Evolutionary conservation across 148 eudicot genomes (phyloP).

Genomic region (Persicaria tinctoria): DNA sequence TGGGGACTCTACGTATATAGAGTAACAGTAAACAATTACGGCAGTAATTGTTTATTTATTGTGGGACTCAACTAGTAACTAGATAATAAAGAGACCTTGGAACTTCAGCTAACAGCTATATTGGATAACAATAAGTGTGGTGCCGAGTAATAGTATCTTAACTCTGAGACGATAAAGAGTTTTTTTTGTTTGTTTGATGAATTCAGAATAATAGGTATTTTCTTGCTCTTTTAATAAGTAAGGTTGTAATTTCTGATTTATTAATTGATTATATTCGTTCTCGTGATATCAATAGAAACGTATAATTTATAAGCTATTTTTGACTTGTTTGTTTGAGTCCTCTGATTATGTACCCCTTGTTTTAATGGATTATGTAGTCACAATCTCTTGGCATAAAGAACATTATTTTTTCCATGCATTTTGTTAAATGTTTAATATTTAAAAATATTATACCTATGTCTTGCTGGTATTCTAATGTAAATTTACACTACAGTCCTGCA

Average conservation of each 20-base stretch:
- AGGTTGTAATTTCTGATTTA: neutral
- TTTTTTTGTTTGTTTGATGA: neutral
- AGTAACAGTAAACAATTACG: too few species aligned
- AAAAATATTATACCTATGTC: constrained; percentile 2
- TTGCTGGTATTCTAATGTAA: constrained; percentile 8
- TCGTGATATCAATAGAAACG: neutral
- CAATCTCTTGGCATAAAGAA: neutral
- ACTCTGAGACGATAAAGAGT: neutral
- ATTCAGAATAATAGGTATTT: neutral
- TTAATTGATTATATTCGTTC: neutral
- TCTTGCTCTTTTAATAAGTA: neutral
- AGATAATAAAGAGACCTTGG: too few species aligned
- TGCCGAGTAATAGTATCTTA: neutral
- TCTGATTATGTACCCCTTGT: too few species aligned
- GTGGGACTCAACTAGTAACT: too few species aligned
- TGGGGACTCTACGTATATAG: too few species aligned
- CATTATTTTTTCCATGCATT: neutral
- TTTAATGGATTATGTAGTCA: neutral
- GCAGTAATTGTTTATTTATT: too few species aligned
- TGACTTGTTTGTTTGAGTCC: neutral
- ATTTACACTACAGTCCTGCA: constrained; percentile 45
- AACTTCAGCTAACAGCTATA: too few species aligned
- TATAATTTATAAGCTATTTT: neutral
- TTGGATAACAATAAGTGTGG: neutral
- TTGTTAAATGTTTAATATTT: neutral